phyloP scores from a whole-genome alignment of 1,139 yeast genomes.

The Saccharomyces hybrid region DNA sequence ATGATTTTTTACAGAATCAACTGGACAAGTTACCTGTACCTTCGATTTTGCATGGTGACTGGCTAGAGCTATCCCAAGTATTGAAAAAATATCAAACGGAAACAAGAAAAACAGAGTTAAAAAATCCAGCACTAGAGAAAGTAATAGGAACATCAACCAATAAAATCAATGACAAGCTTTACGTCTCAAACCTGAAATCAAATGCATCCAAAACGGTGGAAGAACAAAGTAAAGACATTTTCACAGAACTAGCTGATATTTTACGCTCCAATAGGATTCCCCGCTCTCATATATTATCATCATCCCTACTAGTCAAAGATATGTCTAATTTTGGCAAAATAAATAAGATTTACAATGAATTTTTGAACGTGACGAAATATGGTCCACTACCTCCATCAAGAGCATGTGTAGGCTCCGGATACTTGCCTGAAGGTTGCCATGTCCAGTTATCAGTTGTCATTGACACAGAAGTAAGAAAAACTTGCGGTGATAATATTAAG shows the following conservation, averaged over 20 bases:
- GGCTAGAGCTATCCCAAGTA: slow-evolving; percentile 35
- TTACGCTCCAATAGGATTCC: slow-evolving; percentile 31
- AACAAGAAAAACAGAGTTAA: background rate
- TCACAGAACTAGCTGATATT: slow-evolving; percentile 36
- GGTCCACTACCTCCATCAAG: slow-evolving; percentile 78
- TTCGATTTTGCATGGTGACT: slow-evolving; percentile 43
- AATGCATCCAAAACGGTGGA: slow-evolving; percentile 32
- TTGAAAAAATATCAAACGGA: background rate
- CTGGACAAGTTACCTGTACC: slow-evolving; percentile 37
- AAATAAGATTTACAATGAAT: slow-evolving; percentile 50
- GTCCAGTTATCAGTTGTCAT: slow-evolving; percentile 57
- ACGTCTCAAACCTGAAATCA: slow-evolving; percentile 44
- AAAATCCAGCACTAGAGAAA: background rate
- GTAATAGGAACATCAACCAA: slow-evolving; percentile 13
- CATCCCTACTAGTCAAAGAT: slow-evolving; percentile 52
- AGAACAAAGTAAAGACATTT: slow-evolving; percentile 44
- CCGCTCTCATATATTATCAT: slow-evolving; percentile 38
- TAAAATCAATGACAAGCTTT: slow-evolving; percentile 34
- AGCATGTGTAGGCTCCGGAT: slow-evolving; percentile 62
- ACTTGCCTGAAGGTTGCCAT: slow-evolving; percentile 33
- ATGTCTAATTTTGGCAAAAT: slow-evolving; percentile 58
- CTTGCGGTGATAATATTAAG: slow-evolving; percentile 8
- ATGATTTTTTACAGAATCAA: slow-evolving; percentile 17
- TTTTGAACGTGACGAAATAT: slow-evolving; percentile 36
- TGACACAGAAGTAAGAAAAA: slow-evolving; percentile 17